phyloP scores from a whole-genome alignment of 192 early-diverging fungal genomes.

The Chytriomyces hyalinus region DNA sequence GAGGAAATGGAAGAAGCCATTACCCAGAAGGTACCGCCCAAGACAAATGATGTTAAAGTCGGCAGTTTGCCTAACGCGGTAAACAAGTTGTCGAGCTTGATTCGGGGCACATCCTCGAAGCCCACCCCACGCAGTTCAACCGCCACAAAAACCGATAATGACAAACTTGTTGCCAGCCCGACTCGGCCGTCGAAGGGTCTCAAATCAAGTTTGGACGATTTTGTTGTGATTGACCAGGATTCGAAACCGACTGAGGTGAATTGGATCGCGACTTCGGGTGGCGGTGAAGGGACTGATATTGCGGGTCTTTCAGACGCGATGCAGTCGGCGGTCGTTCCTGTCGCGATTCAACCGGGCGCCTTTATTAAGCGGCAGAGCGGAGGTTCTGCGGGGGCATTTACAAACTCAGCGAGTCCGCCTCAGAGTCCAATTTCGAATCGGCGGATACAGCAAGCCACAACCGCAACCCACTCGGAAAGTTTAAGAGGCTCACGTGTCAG shows the following conservation, averaged over 20 bases:
- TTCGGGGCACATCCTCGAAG: background rate
- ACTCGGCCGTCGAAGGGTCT: background rate
- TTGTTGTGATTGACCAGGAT: conserved; percentile 54
- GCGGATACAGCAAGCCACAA: background rate
- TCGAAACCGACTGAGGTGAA: conserved; percentile 58
- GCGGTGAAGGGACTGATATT: conserved; percentile 16
- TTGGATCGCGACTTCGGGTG: conserved; percentile 48
- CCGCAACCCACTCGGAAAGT: background rate
- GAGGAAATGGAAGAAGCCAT: conserved; percentile 43
- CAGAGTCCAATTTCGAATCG: conserved; percentile 16
- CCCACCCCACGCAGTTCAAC: background rate
- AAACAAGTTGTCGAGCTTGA: conserved; percentile 1
- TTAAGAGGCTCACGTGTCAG: conserved; percentile 2
- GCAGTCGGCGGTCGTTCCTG: background rate
- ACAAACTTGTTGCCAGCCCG: background rate
- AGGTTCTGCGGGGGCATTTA: background rate
- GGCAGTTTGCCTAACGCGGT: background rate
- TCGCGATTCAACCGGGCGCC: background rate
- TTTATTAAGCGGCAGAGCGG: background rate
- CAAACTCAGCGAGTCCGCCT: conserved; percentile 11
- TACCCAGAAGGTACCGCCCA: background rate
- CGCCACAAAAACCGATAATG: background rate
- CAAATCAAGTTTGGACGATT: conserved; percentile 54
- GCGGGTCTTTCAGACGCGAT: conserved; percentile 21
- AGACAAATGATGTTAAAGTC: background rate